A percentile compares a stretch with the other conserved stretches of the same genome.
phyloP scores from a whole-genome alignment of 495 filamentous ascomycete species.

The Penicillium robsamsonii region DNA sequence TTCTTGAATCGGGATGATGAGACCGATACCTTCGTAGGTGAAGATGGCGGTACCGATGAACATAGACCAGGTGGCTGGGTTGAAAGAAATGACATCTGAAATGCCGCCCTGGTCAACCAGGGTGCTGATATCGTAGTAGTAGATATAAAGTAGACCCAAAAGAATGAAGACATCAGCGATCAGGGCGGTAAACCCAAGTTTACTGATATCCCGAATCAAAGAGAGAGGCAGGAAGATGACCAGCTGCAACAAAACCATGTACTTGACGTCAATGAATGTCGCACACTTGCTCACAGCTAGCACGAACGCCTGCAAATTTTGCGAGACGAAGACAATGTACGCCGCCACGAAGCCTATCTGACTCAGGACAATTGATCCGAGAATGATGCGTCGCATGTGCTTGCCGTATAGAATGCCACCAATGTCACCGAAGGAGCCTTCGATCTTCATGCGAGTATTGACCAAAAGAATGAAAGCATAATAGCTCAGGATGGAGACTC shows the following conservation, averaged over 20 bases:
- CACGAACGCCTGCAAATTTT: constrained; percentile 94
- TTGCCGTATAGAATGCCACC: constrained; percentile 88
- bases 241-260: constrained; percentile 88
- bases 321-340: constrained; percentile 97
- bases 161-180: constrained; percentile 93
- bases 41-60: constrained; percentile 99
- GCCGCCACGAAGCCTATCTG: constrained; percentile 94
- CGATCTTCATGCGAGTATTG: constrained; percentile 75
- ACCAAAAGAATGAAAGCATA: constrained; percentile 96
- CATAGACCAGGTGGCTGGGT: constrained; percentile 84
- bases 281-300: constrained; percentile 77
- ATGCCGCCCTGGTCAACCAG: constrained; percentile 71
- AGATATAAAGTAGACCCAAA: constrained; percentile 87
- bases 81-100: constrained; percentile 83
- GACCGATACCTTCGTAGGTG: constrained; percentile 94
- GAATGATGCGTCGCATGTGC: constrained; percentile 82
- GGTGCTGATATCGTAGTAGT: constrained; percentile 92
- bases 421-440: constrained; percentile 94
- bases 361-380: constrained; percentile 85
- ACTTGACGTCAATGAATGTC: constrained; percentile 78
- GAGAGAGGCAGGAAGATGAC: constrained; percentile 90
- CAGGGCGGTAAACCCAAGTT: constrained; percentile 85
- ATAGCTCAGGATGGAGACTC: constrained; percentile 80
- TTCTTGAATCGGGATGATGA: constrained; percentile 98
- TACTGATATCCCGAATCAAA: constrained; percentile 90